These are phyloP conservation scores for Somion occarium DNA, from an alignment of 1,284 basidiomycete species.

Conservation along the genomic window DNA sequence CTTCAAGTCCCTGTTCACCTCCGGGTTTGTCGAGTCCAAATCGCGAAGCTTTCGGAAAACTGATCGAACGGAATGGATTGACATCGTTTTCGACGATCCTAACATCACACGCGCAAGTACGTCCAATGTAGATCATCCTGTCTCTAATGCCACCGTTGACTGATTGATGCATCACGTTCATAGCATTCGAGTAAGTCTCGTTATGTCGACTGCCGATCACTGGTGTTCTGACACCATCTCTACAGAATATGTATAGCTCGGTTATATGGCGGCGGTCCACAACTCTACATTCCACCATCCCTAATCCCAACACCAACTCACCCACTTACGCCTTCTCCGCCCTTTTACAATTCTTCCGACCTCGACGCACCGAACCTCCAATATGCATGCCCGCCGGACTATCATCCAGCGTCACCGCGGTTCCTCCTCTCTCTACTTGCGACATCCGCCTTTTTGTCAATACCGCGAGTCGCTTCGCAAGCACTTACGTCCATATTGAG, in stretches of 20 bases:
- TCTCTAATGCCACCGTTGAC: slow-evolving; percentile 15
- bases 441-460: slow-evolving; percentile 82
- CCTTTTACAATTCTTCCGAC: not conserved
- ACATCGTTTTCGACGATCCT: slow-evolving; percentile 75
- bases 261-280: slow-evolving; percentile 83
- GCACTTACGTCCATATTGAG: slow-evolving; percentile 68
- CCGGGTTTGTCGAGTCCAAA: slow-evolving; percentile 57
- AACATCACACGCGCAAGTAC: slow-evolving; percentile 83
- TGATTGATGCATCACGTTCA: not conserved
- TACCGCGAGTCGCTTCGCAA: slow-evolving; percentile 73
- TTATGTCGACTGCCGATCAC: not conserved
- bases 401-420: slow-evolving; percentile 75
- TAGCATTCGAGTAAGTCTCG: slow-evolving; percentile 40
- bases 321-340: slow-evolving; percentile 68
- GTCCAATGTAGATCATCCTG: slow-evolving; percentile 19
- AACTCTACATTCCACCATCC: slow-evolving; percentile 60
- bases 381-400: slow-evolving; percentile 36
- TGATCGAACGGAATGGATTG: slow-evolving; percentile 39
- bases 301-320: slow-evolving; percentile 60
- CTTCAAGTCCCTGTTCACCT: slow-evolving; percentile 80
- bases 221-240: slow-evolving; percentile 3
- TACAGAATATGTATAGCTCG: slow-evolving; percentile 76
- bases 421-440: slow-evolving; percentile 86
- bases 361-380: slow-evolving; percentile 17
- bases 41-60: slow-evolving; percentile 16